These are phyloP conservation scores for Crataegus laevigata DNA, from an alignment of 306 rosid genomes.

Conservation along the genomic window DNA sequence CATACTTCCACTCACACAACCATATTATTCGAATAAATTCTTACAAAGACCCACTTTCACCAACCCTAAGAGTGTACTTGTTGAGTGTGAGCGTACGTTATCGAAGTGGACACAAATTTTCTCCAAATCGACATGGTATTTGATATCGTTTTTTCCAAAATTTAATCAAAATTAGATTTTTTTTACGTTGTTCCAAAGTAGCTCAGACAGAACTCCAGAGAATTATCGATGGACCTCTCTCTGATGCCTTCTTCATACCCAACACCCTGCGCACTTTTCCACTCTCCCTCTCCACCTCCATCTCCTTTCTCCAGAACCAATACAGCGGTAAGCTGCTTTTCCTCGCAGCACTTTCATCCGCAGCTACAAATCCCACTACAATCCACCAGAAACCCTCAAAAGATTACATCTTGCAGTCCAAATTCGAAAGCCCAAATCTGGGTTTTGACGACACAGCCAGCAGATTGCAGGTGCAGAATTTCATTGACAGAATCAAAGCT, in stretches of 20 bases:
- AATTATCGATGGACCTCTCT: not conserved
- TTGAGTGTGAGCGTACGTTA: no score
- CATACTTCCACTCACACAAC: no score
- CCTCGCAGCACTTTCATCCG: not conserved
- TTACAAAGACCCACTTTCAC: no score
- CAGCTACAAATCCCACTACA: slow-evolving; percentile 5
- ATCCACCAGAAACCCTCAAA: not conserved
- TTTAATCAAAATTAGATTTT: not conserved
- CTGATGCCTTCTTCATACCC: slow-evolving; percentile 1
- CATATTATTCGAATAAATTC: no score
- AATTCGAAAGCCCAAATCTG: not conserved
- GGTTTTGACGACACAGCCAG: slow-evolving; percentile 18
- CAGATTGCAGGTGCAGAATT: slow-evolving; percentile 14
- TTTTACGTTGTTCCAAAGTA: not conserved
- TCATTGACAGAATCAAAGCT: slow-evolving; percentile 23
- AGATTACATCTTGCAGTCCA: not conserved
- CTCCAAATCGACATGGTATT: not conserved
- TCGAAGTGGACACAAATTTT: no score
- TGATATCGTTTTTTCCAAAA: not conserved
- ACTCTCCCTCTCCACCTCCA: not conserved
- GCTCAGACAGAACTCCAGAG: not conserved
- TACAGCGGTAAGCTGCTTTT: not conserved
- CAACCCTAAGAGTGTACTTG: no score
- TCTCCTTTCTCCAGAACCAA: slow-evolving; percentile 9
- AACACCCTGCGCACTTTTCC: not conserved